Evolutionary conservation across 148 eudicot genomes (phyloP).

Genomic region (Camellia sinensis): DNA sequence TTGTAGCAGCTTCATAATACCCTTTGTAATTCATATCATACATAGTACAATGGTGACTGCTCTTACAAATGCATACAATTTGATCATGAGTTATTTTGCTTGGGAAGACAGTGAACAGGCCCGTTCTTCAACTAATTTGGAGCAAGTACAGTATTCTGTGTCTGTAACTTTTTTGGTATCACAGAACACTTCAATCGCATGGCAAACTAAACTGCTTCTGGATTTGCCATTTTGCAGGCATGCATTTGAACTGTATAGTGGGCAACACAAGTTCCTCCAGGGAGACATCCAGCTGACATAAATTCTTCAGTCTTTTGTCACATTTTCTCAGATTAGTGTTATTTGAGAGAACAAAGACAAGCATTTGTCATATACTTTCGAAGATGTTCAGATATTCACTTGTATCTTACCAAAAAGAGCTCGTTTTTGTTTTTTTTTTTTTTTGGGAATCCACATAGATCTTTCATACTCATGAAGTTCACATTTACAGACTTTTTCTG

Average conservation of each 20-base stretch:
- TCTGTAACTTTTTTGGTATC: neutral
- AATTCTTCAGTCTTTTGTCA: no score
- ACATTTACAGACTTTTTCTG: no score
- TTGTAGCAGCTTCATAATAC: constrained; percentile 27
- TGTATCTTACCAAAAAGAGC: neutral
- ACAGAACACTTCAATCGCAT: neutral
- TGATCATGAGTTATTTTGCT: neutral
- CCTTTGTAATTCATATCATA: neutral
- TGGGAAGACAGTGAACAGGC: neutral
- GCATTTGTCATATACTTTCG: neutral
- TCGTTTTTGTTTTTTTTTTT: no score
- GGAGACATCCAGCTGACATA: no score
- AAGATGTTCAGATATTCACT: neutral
- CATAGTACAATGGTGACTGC: neutral
- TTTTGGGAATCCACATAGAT: neutral
- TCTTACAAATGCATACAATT: neutral
- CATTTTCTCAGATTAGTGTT: neutral
- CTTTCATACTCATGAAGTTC: neutral
- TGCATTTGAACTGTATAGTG: neutral
- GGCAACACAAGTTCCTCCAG: no score
- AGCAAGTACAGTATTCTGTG: neutral
- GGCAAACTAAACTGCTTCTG: constrained; percentile 1
- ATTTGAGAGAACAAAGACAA: neutral
- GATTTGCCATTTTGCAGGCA: neutral
- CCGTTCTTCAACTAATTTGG: neutral